phyloP scores from a whole-genome alignment of 345 rosid genomes.

The Diplotaxis tenuifolia region DNA sequence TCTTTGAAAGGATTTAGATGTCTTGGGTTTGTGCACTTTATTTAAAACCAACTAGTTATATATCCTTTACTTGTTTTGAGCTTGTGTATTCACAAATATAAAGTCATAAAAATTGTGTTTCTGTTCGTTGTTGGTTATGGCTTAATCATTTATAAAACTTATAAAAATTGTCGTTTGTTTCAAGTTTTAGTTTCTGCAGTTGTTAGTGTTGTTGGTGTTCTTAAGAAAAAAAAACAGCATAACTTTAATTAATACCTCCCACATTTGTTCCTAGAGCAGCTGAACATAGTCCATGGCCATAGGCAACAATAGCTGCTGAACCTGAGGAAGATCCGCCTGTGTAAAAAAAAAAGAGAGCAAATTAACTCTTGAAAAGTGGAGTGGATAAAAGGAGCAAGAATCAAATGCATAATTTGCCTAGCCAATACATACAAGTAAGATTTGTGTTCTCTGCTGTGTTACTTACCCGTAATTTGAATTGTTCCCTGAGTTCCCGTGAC shows the following conservation, averaged over 20 bases:
- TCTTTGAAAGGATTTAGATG: no score
- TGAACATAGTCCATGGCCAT: no score
- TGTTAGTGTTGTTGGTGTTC: not conserved
- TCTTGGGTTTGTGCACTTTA: not conserved
- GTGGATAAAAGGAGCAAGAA: not conserved
- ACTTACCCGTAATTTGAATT: conserved; percentile 86
- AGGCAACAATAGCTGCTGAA: no score
- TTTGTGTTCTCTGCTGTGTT: conserved; percentile 5
- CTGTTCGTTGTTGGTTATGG: not conserved
- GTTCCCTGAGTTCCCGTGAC: conserved; percentile 94
- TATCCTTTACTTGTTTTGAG: no score
- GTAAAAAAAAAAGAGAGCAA: conserved; percentile 32
- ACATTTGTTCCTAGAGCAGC: conserved; percentile 97
- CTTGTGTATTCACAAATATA: not conserved
- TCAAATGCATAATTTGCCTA: not conserved
- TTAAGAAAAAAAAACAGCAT: not conserved
- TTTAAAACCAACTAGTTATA: not conserved
- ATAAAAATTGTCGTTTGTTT: not conserved
- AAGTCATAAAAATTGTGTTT: not conserved
- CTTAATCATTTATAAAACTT: not conserved
- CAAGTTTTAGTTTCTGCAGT: not conserved
- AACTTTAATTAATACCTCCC: conserved; percentile 69
- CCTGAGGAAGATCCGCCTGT: no score
- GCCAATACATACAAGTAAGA: not conserved
- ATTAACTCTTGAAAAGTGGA: conserved; percentile 2